phyloP scores from a whole-genome alignment of 257 asterid species.

The Ballota nigra region DNA sequence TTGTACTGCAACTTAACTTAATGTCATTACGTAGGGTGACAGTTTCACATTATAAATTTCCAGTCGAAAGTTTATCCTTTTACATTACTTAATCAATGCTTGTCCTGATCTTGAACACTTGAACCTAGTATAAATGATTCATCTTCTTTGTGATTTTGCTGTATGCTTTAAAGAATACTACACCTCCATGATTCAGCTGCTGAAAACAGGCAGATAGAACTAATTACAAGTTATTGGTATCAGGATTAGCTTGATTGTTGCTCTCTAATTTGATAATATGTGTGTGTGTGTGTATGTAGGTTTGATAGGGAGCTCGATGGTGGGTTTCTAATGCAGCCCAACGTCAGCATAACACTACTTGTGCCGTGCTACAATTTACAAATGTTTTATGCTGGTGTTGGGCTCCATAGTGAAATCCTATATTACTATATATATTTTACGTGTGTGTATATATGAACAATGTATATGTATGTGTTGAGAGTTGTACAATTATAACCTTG shows the following conservation, averaged over 20 bases:
- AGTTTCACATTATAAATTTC: background rate
- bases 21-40: background rate
- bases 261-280: background rate
- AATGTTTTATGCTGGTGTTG: background rate
- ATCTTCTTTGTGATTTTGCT: slow-evolving; percentile 9
- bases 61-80: slow-evolving; percentile 6
- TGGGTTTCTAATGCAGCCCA: background rate
- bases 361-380: background rate
- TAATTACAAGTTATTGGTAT: slow-evolving; percentile 3
- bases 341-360: background rate
- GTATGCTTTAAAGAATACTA: slow-evolving; percentile 32
- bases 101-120: slow-evolving; percentile 16
- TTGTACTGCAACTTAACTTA: slow-evolving; percentile 7
- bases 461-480: background rate
- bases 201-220: slow-evolving; percentile 31
- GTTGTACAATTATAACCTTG: slow-evolving; percentile 19
- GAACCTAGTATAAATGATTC: slow-evolving; percentile 15
- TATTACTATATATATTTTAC: background rate
- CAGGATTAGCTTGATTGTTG: background rate
- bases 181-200: slow-evolving; percentile 48
- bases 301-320: background rate
- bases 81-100: slow-evolving; percentile 3
- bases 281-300: background rate
- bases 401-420: background rate
- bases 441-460: background rate